Evolutionary conservation across 352 stramenopile genomes (phyloP).

Genomic region (Pythium aristosporum): DNA sequence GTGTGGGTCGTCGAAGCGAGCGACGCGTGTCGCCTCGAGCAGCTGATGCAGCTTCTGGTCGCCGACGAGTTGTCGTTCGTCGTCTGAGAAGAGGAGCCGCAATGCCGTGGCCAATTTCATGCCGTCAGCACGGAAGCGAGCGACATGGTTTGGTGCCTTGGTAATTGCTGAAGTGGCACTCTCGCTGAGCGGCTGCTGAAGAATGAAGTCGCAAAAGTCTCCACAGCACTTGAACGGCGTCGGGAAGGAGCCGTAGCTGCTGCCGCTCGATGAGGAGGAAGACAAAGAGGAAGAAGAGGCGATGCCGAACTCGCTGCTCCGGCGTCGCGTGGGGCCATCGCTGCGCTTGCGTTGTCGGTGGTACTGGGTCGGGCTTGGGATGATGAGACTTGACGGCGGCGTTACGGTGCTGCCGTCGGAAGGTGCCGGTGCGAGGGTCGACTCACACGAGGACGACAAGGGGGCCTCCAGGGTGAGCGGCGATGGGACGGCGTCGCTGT

Average conservation of each 20-base stretch:
- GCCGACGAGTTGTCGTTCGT: conserved; percentile 40
- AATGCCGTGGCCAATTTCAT: conserved; percentile 38
- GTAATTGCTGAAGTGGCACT: neutral
- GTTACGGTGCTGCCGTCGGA: conserved; percentile 3
- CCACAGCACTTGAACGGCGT: conserved; percentile 79
- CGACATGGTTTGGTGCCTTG: conserved; percentile 7
- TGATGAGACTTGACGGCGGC: conserved; percentile 16
- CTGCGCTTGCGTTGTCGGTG: conserved; percentile 2
- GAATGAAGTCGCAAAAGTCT: conserved; percentile 64
- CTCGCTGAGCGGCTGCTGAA: conserved; percentile 29
- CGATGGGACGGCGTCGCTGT: neutral
- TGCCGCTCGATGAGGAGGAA: conserved; percentile 6
- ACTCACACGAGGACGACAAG: neutral
- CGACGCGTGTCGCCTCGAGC: conserved; percentile 39
- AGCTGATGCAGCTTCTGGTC: conserved; percentile 41
- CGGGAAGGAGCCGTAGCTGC: conserved; percentile 37
- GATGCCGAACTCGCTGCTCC: conserved; percentile 2
- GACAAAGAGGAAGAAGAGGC: conserved; percentile 12
- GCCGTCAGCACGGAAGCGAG: conserved; percentile 9
- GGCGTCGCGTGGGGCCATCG: conserved; percentile 1
- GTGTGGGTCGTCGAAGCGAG: conserved; percentile 17
- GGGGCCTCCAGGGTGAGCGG: conserved; percentile 2
- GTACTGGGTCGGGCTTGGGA: conserved; percentile 4
- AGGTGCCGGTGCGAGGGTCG: neutral
- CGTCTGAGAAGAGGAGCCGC: conserved; percentile 48